Base-by-base conservation (phyloP, 2,329 filamentous ascomycete genomes). In the Plectosphaerella cucumerina region DNA sequence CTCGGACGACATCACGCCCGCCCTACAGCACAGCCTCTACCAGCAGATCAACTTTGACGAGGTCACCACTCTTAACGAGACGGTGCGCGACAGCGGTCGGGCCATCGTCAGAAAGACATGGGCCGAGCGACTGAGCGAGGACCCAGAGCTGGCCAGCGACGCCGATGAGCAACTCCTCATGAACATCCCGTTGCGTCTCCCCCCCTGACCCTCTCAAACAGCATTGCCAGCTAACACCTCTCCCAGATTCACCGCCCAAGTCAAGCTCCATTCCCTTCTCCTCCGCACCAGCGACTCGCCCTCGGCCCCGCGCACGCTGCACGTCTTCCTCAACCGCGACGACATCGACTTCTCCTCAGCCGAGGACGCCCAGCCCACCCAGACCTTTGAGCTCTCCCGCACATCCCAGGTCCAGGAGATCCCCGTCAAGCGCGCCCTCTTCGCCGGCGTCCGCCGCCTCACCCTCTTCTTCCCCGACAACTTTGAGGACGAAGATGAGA, bases 131-230 rank as follows among this genome's bases (percentile, higher is more conserved):
- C 69, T 97, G 53, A 69, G 82, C 15, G 68, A 78, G 3, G 73
- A 83, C 60, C 90, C 91, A 0, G 88, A 95, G 70, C 78, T 99
- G 26, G 82, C 80, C 61, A 96, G 90, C 64, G 89, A 95, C 65
- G 85, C 86, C 0, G 94, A 97, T 66, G 91, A 96, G 74, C 91
- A 99, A 73, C 70, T 99, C n/a, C 74, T 99, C 50, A 90, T 99
- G 78, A 86, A 87, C 56, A 81, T 97, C 35, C 94, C 94, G 88
- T 95, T n/a, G 72, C 59, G 88, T 77, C 17, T 41, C 11, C 34
- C 45, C 42, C 22, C 55, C 37, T 46, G 26, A 20, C 14, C 21
- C 6, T 23, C 5, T 9, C n/a, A n/a, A 42, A 26, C 11, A 37
- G 8, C 33, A 41, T 14, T 3, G 14, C 26, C 43, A 39, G 11